A percentile compares a stretch with the other conserved stretches of the same genome.
phyloP scores from a whole-genome alignment of 495 filamentous ascomycete genomes.

The Xanthoparmelia taractica region DNA sequence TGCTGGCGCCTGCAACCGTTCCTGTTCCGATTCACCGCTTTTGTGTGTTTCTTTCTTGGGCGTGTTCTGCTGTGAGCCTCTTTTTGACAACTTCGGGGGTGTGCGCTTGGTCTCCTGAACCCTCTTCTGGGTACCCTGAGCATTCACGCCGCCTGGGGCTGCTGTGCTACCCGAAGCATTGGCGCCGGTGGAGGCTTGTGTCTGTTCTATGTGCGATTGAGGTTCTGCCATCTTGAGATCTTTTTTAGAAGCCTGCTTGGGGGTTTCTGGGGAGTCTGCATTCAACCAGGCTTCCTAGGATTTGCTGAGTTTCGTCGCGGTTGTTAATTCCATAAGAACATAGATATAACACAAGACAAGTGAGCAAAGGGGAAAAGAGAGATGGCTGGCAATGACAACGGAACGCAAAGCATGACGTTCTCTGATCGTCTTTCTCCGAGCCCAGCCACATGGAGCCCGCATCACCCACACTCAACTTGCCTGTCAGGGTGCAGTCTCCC shows the following conservation, averaged over 20 bases:
- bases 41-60: constrained; percentile 22
- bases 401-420: background rate
- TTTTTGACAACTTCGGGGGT: constrained; percentile 25
- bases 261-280: constrained; percentile 20
- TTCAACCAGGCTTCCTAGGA: background rate
- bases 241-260: constrained; percentile 9
- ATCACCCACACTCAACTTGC: background rate
- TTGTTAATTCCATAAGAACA: background rate
- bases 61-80: constrained; percentile 16
- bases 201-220: constrained; percentile 20
- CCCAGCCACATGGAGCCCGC: constrained; percentile 1
- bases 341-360: background rate
- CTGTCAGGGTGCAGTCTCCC: background rate
- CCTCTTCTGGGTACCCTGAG: constrained; percentile 23
- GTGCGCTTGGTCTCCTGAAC: constrained; percentile 25
- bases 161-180: constrained; percentile 14
- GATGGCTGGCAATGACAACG: background rate
- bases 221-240: constrained; percentile 23
- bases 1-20: constrained; percentile 7
- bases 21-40: constrained; percentile 12
- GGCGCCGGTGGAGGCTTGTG: constrained; percentile 26
- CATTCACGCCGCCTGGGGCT: constrained; percentile 22
- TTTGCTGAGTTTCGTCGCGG: background rate
- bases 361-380: background rate
- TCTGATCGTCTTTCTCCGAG: background rate